Evolutionary conservation across 139 green algal genomes (phyloP).

Genomic region (Chlorella vulgaris): DNA sequence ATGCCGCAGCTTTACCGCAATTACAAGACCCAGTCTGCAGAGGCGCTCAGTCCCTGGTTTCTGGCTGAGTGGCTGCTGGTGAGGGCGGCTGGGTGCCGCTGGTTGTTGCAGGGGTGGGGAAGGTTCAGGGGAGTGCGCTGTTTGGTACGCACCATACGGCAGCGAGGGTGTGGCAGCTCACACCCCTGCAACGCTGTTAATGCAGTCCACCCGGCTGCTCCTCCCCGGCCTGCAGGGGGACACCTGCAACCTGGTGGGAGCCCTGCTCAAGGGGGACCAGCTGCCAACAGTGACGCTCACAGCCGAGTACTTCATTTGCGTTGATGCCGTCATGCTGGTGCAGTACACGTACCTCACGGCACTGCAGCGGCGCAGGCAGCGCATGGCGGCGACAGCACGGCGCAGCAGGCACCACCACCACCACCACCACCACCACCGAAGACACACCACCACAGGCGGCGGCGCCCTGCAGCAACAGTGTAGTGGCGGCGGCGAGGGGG

Average conservation of each 20-base stretch:
- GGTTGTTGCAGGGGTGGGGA: neutral
- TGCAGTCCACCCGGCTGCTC: too few relatives aligned
- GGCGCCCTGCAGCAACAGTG: slow-evolving; percentile 1
- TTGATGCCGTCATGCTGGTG: slow-evolving; percentile 28
- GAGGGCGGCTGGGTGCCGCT: neutral
- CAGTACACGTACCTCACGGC: slow-evolving; percentile 35
- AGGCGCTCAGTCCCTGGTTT: slow-evolving; percentile 87
- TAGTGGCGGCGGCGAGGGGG: neutral
- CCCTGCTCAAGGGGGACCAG: slow-evolving; percentile 84
- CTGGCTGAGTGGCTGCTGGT: slow-evolving; percentile 86
- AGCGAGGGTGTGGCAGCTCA: too few relatives aligned
- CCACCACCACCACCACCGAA: neutral
- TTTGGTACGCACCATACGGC: too few relatives aligned
- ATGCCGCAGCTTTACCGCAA: slow-evolving; percentile 88
- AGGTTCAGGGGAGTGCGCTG: neutral
- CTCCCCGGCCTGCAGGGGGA: slow-evolving; percentile 56
- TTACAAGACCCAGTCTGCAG: slow-evolving; percentile 71
- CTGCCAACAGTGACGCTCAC: slow-evolving; percentile 76
- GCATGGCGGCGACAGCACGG: slow-evolving; percentile 5
- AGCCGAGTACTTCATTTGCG: slow-evolving; percentile 57
- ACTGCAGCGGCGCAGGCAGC: slow-evolving; percentile 38
- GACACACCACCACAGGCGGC: neutral
- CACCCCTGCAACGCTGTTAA: too few relatives aligned
- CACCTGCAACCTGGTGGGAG: slow-evolving; percentile 84
- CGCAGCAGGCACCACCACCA: slow-evolving; percentile 28